Conservation (phyloP, 495 filamentous ascomycete species). For the Penicillium cinerascens region DNA sequence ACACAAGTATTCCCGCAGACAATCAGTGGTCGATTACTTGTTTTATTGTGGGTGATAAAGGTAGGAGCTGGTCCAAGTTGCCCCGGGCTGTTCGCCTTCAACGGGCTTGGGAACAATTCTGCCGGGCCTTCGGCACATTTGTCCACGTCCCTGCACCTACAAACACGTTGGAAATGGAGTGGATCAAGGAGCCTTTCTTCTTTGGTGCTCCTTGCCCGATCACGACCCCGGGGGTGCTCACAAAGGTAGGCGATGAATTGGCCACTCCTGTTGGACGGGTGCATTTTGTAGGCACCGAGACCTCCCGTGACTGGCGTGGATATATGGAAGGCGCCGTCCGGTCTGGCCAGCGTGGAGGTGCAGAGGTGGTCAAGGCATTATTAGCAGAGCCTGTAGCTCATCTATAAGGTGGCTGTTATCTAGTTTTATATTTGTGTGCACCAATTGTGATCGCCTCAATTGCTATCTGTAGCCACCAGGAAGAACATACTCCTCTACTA, state of each 20-base stretch:
- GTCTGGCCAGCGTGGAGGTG: constrained; percentile 29
- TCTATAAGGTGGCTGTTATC: too few species aligned
- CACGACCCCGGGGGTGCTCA: constrained; percentile 18
- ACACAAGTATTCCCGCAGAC: neutral
- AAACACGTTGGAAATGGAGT: neutral
- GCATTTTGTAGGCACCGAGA: constrained; percentile 47
- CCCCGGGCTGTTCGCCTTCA: neutral
- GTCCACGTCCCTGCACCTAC: neutral
- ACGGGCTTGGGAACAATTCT: too few species aligned
- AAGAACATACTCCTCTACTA: too few species aligned
- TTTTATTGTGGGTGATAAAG: neutral
- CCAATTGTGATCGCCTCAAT: too few species aligned
- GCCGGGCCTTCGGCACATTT: too few species aligned
- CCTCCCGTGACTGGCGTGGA: constrained; percentile 36
- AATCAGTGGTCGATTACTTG: neutral
- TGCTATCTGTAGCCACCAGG: too few species aligned
- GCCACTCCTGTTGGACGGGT: constrained; percentile 23
- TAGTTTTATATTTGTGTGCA: too few species aligned
- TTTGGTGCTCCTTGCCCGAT: neutral
- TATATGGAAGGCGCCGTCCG: constrained; percentile 47
- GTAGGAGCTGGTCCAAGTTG: neutral
- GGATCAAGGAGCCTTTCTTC: neutral
- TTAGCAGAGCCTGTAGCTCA: too few species aligned
- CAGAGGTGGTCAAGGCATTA: too few species aligned
- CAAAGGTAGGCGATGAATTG: constrained; percentile 12